Conservation (phyloP, 495 filamentous ascomycete species). For the Thermochaetoides thermophila region DNA sequence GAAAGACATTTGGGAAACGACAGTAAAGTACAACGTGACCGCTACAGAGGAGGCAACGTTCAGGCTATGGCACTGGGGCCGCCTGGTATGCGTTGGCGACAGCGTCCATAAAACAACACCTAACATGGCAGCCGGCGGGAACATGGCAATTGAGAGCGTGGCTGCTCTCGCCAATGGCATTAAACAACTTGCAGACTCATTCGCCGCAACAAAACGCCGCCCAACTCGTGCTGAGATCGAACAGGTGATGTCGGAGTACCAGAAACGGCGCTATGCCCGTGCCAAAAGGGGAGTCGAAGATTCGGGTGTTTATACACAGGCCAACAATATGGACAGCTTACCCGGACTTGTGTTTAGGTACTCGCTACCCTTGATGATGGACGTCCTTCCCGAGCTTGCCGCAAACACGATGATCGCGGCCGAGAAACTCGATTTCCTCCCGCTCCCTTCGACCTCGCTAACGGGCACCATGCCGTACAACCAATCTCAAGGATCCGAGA, state of each 20-base stretch:
- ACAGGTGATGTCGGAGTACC: slow-evolving; percentile 2
- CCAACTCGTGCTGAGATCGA: slow-evolving; percentile 1
- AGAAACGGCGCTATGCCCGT: slow-evolving; percentile 1
- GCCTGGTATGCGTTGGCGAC: slow-evolving; percentile 38
- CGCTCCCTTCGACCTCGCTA: slow-evolving; percentile 7
- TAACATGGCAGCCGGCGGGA: slow-evolving; percentile 17
- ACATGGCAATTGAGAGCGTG: slow-evolving; percentile 13
- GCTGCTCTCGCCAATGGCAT: slow-evolving; percentile 9
- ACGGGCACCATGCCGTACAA: slow-evolving; percentile 9
- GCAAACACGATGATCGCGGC: slow-evolving; percentile 4
- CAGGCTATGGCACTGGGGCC: slow-evolving; percentile 28
- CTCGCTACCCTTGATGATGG: slow-evolving; percentile 1
- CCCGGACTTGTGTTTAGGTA: background rate
- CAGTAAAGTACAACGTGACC: slow-evolving; percentile 7
- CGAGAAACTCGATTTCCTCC: slow-evolving; percentile 6
- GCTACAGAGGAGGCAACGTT: slow-evolving; percentile 28
- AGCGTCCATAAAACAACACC: slow-evolving; percentile 33
- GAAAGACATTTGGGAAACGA: slow-evolving; percentile 18
- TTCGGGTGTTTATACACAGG: background rate
- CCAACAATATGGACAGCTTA: slow-evolving; percentile 3
- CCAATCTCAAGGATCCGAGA: slow-evolving; percentile 7
- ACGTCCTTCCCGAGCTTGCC: slow-evolving; percentile 3
- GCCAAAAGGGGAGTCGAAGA: slow-evolving; percentile 1
- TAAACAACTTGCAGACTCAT: slow-evolving; percentile 3
- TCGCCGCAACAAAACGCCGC: background rate